These are phyloP conservation scores for Crucibulum laeve DNA, from an alignment of 768 basidiomycete genomes.

Conservation along the genomic window DNA sequence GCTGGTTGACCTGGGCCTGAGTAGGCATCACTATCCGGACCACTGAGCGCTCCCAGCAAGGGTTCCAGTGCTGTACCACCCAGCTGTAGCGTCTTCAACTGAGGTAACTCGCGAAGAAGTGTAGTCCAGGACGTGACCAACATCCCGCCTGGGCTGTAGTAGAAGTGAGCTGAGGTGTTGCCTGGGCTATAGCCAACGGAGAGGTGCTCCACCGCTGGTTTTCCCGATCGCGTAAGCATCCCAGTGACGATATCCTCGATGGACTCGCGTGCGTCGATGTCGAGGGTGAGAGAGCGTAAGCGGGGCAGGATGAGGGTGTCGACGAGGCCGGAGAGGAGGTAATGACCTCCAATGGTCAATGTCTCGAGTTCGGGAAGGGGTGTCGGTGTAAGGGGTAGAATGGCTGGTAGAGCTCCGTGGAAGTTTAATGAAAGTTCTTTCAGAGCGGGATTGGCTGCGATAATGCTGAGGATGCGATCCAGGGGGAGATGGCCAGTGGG, in stretches of 20 bases:
- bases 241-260: slow-evolving; percentile 66
- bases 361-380: slow-evolving; percentile 50
- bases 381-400: slow-evolving; percentile 55
- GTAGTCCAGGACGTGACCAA: slow-evolving; percentile 65
- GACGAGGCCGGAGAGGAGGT: slow-evolving; percentile 54
- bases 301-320: slow-evolving; percentile 58
- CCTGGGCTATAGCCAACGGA: slow-evolving; percentile 55
- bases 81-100: slow-evolving; percentile 55
- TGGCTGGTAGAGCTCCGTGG: slow-evolving; percentile 51
- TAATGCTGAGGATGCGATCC: slow-evolving; percentile 65
- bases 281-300: slow-evolving; percentile 56
- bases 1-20: too few species aligned
- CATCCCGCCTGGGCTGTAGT: slow-evolving; percentile 54
- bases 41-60: slow-evolving; percentile 51
- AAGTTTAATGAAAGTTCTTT: slow-evolving; percentile 59
- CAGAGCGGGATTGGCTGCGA: slow-evolving; percentile 54
- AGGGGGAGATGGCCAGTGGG: slow-evolving; percentile 59
- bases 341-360: slow-evolving; percentile 64
- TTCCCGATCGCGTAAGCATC: slow-evolving; percentile 55
- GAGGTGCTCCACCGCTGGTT: slow-evolving; percentile 54
- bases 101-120: slow-evolving; percentile 52
- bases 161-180: slow-evolving; percentile 36
- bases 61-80: slow-evolving; percentile 66
- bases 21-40: slow-evolving; percentile 54
- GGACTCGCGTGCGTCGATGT: slow-evolving; percentile 72